Conservation (phyloP, 2,329 filamentous ascomycete species). For the Nectriaceae sp. region DNA sequence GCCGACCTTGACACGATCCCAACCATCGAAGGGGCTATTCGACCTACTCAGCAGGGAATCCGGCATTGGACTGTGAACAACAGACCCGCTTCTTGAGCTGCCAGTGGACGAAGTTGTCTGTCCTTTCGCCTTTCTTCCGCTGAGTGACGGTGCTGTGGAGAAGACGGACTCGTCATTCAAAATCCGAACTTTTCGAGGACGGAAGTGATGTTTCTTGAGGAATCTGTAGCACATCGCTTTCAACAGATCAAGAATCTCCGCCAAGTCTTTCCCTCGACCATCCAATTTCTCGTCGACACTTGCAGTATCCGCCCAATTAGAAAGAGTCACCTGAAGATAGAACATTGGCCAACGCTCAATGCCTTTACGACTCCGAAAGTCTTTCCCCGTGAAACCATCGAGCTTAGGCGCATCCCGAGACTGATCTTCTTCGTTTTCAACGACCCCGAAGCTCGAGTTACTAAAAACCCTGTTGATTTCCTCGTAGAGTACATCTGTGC, state of each 20-base stretch:
- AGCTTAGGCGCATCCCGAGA: slow-evolving; percentile 36
- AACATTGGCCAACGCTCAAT: slow-evolving; percentile 91
- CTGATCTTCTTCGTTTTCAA: slow-evolving; percentile 49
- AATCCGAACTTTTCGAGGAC: slow-evolving; percentile 45
- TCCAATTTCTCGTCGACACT: slow-evolving; percentile 42
- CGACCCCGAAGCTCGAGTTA: slow-evolving; percentile 73
- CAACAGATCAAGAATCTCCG: slow-evolving; percentile 59
- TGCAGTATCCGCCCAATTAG: slow-evolving; percentile 32
- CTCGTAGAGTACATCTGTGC: slow-evolving; percentile 70
- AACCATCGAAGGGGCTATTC: slow-evolving; percentile 36
- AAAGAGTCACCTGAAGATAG: slow-evolving; percentile 65
- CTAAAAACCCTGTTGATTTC: slow-evolving; percentile 77
- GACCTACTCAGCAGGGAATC: slow-evolving; percentile 3
- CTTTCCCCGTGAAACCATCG: slow-evolving; percentile 50
- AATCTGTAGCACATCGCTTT: slow-evolving; percentile 72
- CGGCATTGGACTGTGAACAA: slow-evolving; percentile 5
- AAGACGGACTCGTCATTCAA: slow-evolving; percentile 24
- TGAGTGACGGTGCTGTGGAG: slow-evolving; percentile 25
- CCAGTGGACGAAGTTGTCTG: slow-evolving; percentile 7
- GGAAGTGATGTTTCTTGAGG: slow-evolving; percentile 70
- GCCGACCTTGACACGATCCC: slow-evolving; percentile 40
- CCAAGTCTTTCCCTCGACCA: slow-evolving; percentile 50
- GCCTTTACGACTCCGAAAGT: slow-evolving; percentile 55
- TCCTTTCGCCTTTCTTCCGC: slow-evolving; percentile 14
- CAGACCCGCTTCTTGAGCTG: slow-evolving; percentile 17